Conservation (phyloP, 495 filamentous ascomycete species). For the Annulohypoxylon stygium region DNA sequence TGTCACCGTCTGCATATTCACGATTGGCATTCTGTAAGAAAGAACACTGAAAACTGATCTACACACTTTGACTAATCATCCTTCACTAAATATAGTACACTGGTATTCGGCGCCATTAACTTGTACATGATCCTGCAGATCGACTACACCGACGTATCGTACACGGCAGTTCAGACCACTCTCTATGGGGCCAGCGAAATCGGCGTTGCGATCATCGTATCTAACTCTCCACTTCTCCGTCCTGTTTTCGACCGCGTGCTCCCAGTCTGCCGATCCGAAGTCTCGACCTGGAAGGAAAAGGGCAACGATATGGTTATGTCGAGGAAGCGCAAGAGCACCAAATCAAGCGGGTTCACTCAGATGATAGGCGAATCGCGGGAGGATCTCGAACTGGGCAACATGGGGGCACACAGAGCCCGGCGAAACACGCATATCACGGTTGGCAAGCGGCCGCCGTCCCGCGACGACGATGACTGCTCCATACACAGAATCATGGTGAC, state of each 20-base stretch:
- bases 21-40: slow-evolving; percentile 56
- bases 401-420: slow-evolving; percentile 41
- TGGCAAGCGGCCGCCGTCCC: slow-evolving; percentile 30
- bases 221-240: slow-evolving; percentile 38
- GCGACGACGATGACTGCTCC: slow-evolving; percentile 33
- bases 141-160: slow-evolving; percentile 31
- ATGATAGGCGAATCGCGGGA: slow-evolving; percentile 35
- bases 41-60: not conserved
- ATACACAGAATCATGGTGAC: slow-evolving; percentile 41
- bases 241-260: slow-evolving; percentile 38
- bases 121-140: slow-evolving; percentile 25
- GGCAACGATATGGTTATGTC: slow-evolving; percentile 20
- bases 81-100: slow-evolving; percentile 19
- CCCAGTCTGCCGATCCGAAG: not conserved
- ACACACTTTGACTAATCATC: slow-evolving; percentile 16
- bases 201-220: slow-evolving; percentile 42
- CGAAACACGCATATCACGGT: slow-evolving; percentile 39
- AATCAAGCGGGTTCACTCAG: slow-evolving; percentile 44
- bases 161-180: slow-evolving; percentile 24
- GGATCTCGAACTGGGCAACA: slow-evolving; percentile 40
- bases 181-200: slow-evolving; percentile 38
- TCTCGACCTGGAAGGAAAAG: slow-evolving; percentile 22
- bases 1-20: slow-evolving; percentile 50
- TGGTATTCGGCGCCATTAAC: slow-evolving; percentile 34
- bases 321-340: slow-evolving; percentile 35